These are phyloP conservation scores for Skeletonema marinoi DNA, from an alignment of 108 stramenopile species.

Conservation along the genomic window DNA sequence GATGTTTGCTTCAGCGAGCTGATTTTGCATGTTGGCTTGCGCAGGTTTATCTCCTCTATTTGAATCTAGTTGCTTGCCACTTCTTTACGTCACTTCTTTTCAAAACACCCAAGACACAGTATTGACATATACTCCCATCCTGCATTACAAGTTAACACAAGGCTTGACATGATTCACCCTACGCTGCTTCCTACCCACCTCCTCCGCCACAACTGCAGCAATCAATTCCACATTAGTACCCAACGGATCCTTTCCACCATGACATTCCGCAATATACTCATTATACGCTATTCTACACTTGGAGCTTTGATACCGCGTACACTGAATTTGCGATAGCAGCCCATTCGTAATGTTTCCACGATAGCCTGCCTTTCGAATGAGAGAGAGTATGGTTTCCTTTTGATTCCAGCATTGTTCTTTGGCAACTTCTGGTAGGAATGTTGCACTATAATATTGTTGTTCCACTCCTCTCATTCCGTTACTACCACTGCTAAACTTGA, in stretches of 20 bases:
- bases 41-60: too few relatives aligned
- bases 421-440: slow-evolving; percentile 82
- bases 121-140: background rate
- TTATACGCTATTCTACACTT: slow-evolving; percentile 58
- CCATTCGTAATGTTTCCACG: slow-evolving; percentile 40
- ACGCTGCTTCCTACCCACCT: background rate
- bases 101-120: background rate
- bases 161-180: slow-evolving; percentile 11
- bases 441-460: slow-evolving; percentile 49
- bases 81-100: background rate
- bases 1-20: too few relatives aligned
- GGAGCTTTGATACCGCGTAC: slow-evolving; percentile 80
- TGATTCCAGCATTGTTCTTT: slow-evolving; percentile 70
- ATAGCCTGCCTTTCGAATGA: slow-evolving; percentile 81
- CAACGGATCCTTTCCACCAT: slow-evolving; percentile 31
- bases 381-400: slow-evolving; percentile 48
- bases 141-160: slow-evolving; percentile 23
- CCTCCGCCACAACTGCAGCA: slow-evolving; percentile 16
- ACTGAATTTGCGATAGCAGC: slow-evolving; percentile 52
- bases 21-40: too few relatives aligned
- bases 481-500: slow-evolving; percentile 42
- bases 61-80: too few relatives aligned
- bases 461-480: slow-evolving; percentile 1
- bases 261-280: slow-evolving; percentile 53
- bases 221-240: background rate